A percentile compares a stretch with the other conserved stretches of the same genome.
Evolutionary conservation across 139 green algal species (phyloP).

Genomic region (Coelastrella sp.): DNA sequence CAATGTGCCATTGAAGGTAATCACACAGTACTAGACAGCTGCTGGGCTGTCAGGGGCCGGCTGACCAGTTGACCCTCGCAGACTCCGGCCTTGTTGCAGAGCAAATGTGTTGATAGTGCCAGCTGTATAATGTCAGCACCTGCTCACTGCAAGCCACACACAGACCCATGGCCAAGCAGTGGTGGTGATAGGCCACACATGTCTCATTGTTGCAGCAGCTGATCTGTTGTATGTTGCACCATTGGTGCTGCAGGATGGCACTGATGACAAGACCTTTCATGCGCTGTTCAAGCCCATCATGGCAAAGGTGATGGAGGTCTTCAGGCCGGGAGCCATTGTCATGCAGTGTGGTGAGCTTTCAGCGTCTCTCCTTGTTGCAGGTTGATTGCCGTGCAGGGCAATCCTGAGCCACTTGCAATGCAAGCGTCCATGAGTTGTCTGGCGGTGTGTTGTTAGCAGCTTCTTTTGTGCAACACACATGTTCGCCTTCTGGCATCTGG

Average conservation of each 20-base stretch:
- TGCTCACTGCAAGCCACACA: neutral
- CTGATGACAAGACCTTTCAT: slow-evolving; percentile 88
- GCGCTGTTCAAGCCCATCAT: slow-evolving; percentile 91
- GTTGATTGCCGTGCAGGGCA: too few species aligned
- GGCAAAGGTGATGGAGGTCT: slow-evolving; percentile 91
- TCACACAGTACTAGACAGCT: neutral
- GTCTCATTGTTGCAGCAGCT: neutral
- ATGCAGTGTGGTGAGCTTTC: slow-evolving; percentile 86
- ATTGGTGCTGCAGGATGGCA: slow-evolving; percentile 80
- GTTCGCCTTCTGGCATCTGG: too few species aligned
- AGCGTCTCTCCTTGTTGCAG: too few species aligned
- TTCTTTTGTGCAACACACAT: too few species aligned
- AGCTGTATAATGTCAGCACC: neutral
- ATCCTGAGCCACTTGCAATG: too few species aligned
- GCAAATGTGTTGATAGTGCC: neutral
- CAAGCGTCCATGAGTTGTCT: too few species aligned
- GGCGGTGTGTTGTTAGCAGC: too few species aligned
- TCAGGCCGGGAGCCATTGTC: slow-evolving; percentile 94
- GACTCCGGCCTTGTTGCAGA: neutral
- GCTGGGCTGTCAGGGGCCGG: too few species aligned
- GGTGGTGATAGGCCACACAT: neutral
- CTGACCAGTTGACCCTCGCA: neutral
- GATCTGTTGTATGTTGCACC: neutral
- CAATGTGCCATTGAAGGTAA: slow-evolving; percentile 84
- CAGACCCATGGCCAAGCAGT: neutral